Conservation (phyloP, 148 eudicot genomes). For the Vaccinium vitisidaea region DNA sequence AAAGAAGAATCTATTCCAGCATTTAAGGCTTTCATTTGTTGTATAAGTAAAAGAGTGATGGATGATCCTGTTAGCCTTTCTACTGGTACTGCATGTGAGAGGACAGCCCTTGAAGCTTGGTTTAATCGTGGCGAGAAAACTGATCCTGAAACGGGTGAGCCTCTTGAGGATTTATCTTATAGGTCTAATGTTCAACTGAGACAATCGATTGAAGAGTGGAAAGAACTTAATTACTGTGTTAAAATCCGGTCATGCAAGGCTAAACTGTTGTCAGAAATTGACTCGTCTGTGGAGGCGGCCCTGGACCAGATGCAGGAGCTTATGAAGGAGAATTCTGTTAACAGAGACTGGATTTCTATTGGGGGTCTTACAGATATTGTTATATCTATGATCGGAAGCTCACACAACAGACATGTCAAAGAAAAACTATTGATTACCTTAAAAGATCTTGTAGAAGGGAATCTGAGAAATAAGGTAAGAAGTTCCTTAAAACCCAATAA, state of each 20-base stretch:
- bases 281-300: conserved; percentile 29
- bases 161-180: conserved; percentile 34
- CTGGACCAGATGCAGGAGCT: conserved; percentile 36
- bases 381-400: conserved; percentile 21
- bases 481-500: neutral
- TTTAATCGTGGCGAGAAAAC: conserved; percentile 34
- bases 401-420: conserved; percentile 22
- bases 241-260: conserved; percentile 39
- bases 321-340: conserved; percentile 33
- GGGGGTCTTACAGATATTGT: conserved; percentile 34
- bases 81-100: conserved; percentile 45
- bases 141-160: conserved; percentile 41
- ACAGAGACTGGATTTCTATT: conserved; percentile 41
- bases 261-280: conserved; percentile 19
- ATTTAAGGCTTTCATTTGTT: conserved; percentile 37
- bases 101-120: conserved; percentile 37
- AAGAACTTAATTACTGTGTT: conserved; percentile 38
- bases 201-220: conserved; percentile 48
- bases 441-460: conserved; percentile 26
- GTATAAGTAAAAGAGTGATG: conserved; percentile 35
- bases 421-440: conserved; percentile 28
- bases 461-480: conserved; percentile 39
- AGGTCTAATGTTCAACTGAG: conserved; percentile 38
- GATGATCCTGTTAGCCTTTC: conserved; percentile 46
- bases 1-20: conserved; percentile 35